phyloP scores from a whole-genome alignment of 768 basidiomycete species.

The Mycena rosella region DNA sequence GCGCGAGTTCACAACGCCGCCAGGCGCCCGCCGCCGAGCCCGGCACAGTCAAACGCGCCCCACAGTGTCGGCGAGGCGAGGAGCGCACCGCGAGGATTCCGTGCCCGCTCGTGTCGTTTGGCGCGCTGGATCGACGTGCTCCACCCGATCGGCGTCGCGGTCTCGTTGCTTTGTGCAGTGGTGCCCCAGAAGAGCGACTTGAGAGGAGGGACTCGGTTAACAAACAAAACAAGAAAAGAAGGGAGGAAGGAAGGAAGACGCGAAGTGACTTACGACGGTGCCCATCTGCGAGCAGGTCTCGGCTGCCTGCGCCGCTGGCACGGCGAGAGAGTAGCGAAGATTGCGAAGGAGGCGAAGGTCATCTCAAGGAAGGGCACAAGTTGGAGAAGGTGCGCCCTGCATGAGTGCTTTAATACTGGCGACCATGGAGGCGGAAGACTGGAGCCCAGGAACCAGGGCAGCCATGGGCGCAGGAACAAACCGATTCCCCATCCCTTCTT shows the following conservation, averaged over 20 bases:
- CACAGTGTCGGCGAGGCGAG: slow-evolving; percentile 9
- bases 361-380: slow-evolving; percentile 14
- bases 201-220: slow-evolving; percentile 1
- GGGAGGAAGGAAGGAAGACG: neutral
- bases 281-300: slow-evolving; percentile 18
- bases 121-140: slow-evolving; percentile 16
- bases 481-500: no score
- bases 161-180: slow-evolving; percentile 11
- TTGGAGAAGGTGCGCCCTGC: slow-evolving; percentile 1
- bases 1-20: slow-evolving; percentile 3
- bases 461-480: no score
- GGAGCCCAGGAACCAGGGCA: no score
- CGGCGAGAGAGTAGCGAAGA: slow-evolving; percentile 5
- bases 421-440: no score
- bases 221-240: neutral
- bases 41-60: slow-evolving; percentile 9
- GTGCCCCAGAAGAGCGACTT: slow-evolving; percentile 20
- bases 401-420: slow-evolving; percentile 4
- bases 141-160: slow-evolving; percentile 12
- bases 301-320: slow-evolving; percentile 12
- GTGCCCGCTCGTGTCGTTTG: slow-evolving; percentile 14
- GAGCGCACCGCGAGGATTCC: slow-evolving; percentile 13
- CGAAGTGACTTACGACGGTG: slow-evolving; percentile 8
- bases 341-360: slow-evolving; percentile 12
- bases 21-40: no score